Evolutionary conservation across 1,139 yeast species (phyloP).

Genomic region (Blastobotrys indianensis): DNA sequence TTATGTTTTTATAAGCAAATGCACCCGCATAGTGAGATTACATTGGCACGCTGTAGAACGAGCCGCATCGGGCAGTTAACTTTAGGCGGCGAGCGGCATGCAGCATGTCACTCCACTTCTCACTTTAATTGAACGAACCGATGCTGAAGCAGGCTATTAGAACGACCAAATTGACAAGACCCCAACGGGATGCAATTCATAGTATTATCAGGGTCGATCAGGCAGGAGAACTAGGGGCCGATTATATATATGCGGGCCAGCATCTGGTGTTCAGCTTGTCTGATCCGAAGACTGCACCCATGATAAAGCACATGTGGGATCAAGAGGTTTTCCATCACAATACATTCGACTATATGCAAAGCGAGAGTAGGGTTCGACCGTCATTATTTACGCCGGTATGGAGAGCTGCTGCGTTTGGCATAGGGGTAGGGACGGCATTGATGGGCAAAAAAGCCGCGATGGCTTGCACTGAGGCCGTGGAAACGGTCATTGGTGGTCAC

Average conservation of each 20-base stretch:
- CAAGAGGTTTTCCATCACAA: conserved; percentile 89
- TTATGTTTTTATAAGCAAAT: too few relatives aligned
- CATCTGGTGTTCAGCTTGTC: conserved; percentile 66
- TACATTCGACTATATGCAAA: conserved; percentile 74
- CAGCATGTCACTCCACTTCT: too few relatives aligned
- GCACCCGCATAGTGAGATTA: too few relatives aligned
- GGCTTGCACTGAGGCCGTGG: conserved; percentile 99
- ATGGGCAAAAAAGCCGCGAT: conserved; percentile 94
- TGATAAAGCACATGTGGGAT: conserved; percentile 95
- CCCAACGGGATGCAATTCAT: conserved; percentile 56
- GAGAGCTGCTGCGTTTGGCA: conserved; percentile 82
- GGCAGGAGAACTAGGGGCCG: conserved; percentile 98
- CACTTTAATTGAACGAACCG: background rate
- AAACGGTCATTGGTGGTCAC: conserved; percentile 95
- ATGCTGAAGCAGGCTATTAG: conserved; percentile 23
- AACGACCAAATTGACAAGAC: conserved; percentile 18
- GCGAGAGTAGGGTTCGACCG: conserved; percentile 78
- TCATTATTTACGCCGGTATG: conserved; percentile 86
- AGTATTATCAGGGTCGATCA: conserved; percentile 87
- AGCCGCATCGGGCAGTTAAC: too few relatives aligned
- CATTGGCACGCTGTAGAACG: too few relatives aligned
- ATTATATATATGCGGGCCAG: conserved; percentile 89
- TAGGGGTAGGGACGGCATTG: conserved; percentile 84
- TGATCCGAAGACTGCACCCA: conserved; percentile 53
- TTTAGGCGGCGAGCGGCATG: too few relatives aligned